phyloP scores from a whole-genome alignment of 805 yeast genomes.

The Lachancea lanzarotensis region DNA sequence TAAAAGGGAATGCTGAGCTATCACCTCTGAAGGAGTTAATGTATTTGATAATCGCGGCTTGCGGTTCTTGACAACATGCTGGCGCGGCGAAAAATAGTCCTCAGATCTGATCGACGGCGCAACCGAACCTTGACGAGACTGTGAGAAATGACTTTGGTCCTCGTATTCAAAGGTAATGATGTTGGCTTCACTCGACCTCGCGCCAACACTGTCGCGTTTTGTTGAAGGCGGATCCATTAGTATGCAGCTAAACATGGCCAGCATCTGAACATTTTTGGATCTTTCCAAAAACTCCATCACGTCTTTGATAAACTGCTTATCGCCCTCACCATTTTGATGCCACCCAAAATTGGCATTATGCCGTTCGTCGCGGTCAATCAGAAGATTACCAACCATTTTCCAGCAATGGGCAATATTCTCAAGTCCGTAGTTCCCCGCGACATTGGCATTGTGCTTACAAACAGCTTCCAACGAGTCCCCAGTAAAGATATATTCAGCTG shows the following conservation, averaged over 20 bases:
- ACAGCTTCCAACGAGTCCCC: conserved; percentile 59
- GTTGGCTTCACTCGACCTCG: conserved; percentile 1
- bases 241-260: conserved; percentile 80
- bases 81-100: conserved; percentile 20
- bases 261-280: conserved; percentile 72
- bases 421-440: conserved; percentile 59
- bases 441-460: conserved; percentile 62
- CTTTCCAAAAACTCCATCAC: conserved; percentile 59
- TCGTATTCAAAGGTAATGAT: conserved; percentile 5
- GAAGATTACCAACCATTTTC: conserved; percentile 47
- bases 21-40: background rate
- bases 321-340: conserved; percentile 79
- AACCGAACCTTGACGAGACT: conserved; percentile 1
- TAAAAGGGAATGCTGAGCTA: conserved; percentile 4
- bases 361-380: conserved; percentile 24
- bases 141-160: background rate
- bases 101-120: conserved; percentile 21
- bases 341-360: conserved; percentile 46
- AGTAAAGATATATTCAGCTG: conserved; percentile 55
- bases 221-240: conserved; percentile 23
- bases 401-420: conserved; percentile 67
- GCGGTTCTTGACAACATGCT: background rate
- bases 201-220: background rate
- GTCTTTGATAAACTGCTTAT: conserved; percentile 54
- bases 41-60: conserved; percentile 1